These are phyloP conservation scores for Gnomoniopsis sp. DNA, from an alignment of 2,329 filamentous ascomycete genomes.

Conservation along the genomic window DNA sequence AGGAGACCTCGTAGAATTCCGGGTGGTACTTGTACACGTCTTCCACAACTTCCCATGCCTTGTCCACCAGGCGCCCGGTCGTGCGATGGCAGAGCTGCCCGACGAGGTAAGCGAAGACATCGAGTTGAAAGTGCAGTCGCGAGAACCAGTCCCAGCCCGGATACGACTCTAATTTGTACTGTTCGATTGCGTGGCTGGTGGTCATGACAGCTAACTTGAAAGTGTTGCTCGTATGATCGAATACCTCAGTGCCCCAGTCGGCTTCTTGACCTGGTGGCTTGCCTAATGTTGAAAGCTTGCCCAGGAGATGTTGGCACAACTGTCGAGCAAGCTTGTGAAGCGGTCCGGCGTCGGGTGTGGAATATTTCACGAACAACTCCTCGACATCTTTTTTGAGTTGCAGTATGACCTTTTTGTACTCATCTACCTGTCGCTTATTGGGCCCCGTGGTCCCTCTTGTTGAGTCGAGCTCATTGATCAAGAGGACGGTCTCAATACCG, in stretches of 20 bases:
- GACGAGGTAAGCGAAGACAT: constrained; percentile 53
- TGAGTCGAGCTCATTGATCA: constrained; percentile 39
- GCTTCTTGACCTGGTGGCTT: constrained; percentile 43
- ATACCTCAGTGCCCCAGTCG: constrained; percentile 48
- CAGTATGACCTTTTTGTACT: constrained; percentile 39
- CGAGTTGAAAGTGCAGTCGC: constrained; percentile 52
- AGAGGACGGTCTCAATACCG: constrained; percentile 46
- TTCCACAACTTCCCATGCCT: constrained; percentile 48
- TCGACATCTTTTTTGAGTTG: constrained; percentile 40
- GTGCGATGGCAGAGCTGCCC: constrained; percentile 50
- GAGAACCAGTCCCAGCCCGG: constrained; percentile 55
- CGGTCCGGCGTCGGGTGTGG: constrained; percentile 49
- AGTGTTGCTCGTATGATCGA: constrained; percentile 47
- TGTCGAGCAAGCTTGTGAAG: constrained; percentile 49
- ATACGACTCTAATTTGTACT: constrained; percentile 40
- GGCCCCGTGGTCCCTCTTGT: constrained; percentile 23
- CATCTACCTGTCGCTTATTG: constrained; percentile 33
- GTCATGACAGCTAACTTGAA: constrained; percentile 52
- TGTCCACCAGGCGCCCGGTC: constrained; percentile 47
- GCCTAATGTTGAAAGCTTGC: constrained; percentile 47
- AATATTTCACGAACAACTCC: constrained; percentile 45
- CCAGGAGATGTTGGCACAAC: constrained; percentile 43
- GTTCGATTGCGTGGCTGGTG: constrained; percentile 43
- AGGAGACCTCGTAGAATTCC: constrained; percentile 45
- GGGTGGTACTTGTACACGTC: constrained; percentile 45